phyloP scores from a whole-genome alignment of 176 grass and related monocot genomes.

The Musa acuminata region DNA sequence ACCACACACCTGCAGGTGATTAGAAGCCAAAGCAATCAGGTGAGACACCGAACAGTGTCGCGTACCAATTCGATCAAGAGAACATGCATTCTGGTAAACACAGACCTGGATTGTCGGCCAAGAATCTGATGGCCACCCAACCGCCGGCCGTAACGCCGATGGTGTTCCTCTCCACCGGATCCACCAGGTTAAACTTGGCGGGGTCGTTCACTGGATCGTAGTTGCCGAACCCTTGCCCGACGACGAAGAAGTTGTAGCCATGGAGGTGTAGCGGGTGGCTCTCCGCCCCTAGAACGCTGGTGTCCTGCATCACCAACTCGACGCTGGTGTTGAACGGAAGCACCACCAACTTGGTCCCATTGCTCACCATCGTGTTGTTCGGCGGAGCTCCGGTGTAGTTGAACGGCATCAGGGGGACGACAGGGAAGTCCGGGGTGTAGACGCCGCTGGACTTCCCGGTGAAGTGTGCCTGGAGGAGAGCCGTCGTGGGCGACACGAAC shows the following conservation, averaged over 20 bases:
- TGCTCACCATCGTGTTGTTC: conserved; percentile 53
- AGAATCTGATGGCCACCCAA: conserved; percentile 8
- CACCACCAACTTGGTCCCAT: conserved; percentile 55
- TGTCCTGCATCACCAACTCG: conserved; percentile 22
- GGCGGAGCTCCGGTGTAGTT: conserved; percentile 66
- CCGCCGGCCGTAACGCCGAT: neutral
- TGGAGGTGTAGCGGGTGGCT: conserved; percentile 7
- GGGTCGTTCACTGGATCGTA: neutral
- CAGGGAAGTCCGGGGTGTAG: conserved; percentile 47
- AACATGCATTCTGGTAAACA: neutral
- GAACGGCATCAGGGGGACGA: conserved; percentile 33
- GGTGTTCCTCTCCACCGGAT: conserved; percentile 12
- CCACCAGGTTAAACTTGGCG: neutral
- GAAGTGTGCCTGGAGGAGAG: conserved; percentile 71
- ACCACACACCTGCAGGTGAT: conserved; percentile 42
- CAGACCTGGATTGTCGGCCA: conserved; percentile 3
- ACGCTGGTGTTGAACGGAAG: conserved; percentile 51
- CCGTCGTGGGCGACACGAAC: conserved; percentile 39
- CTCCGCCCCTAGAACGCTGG: conserved; percentile 6
- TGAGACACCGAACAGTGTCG: neutral
- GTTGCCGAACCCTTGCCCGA: conserved; percentile 5
- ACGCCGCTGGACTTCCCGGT: conserved; percentile 40
- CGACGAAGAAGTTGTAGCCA: conserved; percentile 12
- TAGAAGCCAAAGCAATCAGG: neutral
- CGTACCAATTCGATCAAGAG: no score